Conservation (phyloP, 1,284 basidiomycete species). For the Rhizoctonia solani region DNA sequence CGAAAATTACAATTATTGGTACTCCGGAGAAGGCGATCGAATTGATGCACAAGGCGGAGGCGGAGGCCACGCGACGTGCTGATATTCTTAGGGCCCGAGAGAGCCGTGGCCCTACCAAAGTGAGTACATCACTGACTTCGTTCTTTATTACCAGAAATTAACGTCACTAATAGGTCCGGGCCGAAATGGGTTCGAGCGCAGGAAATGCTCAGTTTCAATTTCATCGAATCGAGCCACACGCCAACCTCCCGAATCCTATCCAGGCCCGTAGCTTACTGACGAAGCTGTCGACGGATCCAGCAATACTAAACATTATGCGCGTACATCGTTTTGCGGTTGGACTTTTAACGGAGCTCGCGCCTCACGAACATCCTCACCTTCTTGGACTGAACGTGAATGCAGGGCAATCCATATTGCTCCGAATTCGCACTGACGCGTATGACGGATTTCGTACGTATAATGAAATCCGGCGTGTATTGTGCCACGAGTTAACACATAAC, state of each 20-base stretch:
- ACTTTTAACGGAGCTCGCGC: slow-evolving; percentile 71
- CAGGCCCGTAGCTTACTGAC: slow-evolving; percentile 58
- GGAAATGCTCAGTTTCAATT: slow-evolving; percentile 59
- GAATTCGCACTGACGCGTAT: slow-evolving; percentile 68
- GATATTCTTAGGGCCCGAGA: slow-evolving; percentile 62
- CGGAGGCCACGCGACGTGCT: slow-evolving; percentile 59
- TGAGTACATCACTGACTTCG: slow-evolving; percentile 43
- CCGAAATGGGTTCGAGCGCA: slow-evolving; percentile 40
- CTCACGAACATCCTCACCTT: slow-evolving; percentile 70
- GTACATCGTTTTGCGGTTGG: slow-evolving; percentile 66
- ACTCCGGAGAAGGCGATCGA: slow-evolving; percentile 61
- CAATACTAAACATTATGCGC: slow-evolving; percentile 69
- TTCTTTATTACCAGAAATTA: slow-evolving; percentile 42
- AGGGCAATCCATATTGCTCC: slow-evolving; percentile 60
- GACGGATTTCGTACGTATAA: slow-evolving; percentile 70
- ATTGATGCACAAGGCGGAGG: slow-evolving; percentile 58
- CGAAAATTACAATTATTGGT: slow-evolving; percentile 70
- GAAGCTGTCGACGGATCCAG: slow-evolving; percentile 67
- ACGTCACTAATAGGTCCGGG: slow-evolving; percentile 22
- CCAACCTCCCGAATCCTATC: slow-evolving; percentile 64
- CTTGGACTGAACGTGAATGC: slow-evolving; percentile 63
- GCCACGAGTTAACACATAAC: slow-evolving; percentile 78
- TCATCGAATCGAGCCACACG: slow-evolving; percentile 62
- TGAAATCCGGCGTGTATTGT: slow-evolving; percentile 67
- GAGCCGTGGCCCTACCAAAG: slow-evolving; percentile 62